Evolutionary conservation across 73 alveolate genomes (phyloP), one percentile per base, ranked within the genome.

Genomic region (Blepharisma japonicum): DNA sequence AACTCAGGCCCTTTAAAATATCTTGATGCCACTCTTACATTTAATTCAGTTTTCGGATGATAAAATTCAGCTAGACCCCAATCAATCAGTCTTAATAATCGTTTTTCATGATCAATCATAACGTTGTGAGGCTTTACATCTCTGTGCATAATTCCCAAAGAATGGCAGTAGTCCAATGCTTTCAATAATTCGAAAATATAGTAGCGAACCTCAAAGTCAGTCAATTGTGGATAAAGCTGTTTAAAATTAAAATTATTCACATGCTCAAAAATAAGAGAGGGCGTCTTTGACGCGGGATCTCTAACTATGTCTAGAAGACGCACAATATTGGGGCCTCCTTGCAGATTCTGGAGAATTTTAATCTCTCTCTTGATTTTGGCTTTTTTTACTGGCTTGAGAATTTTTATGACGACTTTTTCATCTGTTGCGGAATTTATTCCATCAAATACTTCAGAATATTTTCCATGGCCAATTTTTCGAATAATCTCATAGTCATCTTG

Each of bases 41-140:
- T 95, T 81, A 94, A 95, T 81, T 95, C 98, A 38, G 92, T 81
- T n/a, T 91, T 93, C 5, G 97, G 96, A 68, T 90, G 96, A 81
- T 94, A 95, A 85, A 92, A 95, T 86, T 95, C 99, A 9, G 99
- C 99, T 47, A 95, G 91, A 6, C 99, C 99, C 99, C 99, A 95
- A 84, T 95, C 99, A 77, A 95, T 95, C 14, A 95, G 89, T 77
- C 97, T 93, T 68, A 95, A 83, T 56, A 86, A 83, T 87, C 90
- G 88, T 42, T 77, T 86, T 39, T 89, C 87, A 71, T 94, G 99
- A 80, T 95, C 98, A 20, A 95, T 96, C 92, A 95, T 95, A 71
- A 94, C 87, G 79, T 95, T 95, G 85, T 95, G 98, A n/a, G 99
- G 99, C 84, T 95, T 95, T 23, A 95, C 98, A 82, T 95, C 99